Percentiles rank a stretch among this genome's conserved stretches.
phyloP scores from a whole-genome alignment of 108 stramenopile species.

The Stephanodiscus minutulus region DNA sequence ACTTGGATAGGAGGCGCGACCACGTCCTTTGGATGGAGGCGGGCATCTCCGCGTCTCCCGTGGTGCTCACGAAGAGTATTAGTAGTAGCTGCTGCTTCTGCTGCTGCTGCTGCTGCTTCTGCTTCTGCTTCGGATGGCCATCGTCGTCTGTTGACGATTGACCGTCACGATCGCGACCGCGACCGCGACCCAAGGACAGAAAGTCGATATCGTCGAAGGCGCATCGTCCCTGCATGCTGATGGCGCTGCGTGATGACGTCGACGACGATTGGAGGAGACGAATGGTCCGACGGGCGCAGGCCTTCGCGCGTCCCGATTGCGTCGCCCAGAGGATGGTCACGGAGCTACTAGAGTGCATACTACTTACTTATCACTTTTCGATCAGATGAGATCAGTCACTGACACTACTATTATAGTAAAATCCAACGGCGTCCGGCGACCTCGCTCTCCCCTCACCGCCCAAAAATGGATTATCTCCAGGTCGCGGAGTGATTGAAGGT shows the following conservation, averaged over 20 bases:
- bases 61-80: conserved; percentile 79
- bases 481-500: too few relatives aligned
- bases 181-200: conserved; percentile 27
- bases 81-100: conserved; percentile 25
- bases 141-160: conserved; percentile 22
- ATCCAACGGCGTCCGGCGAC: too few relatives aligned
- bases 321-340: conserved; percentile 71
- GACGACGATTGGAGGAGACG: conserved; percentile 53
- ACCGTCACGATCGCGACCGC: neutral
- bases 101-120: conserved; percentile 2
- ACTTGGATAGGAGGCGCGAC: conserved; percentile 62
- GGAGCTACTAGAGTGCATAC: neutral
- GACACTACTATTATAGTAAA: too few relatives aligned
- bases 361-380: too few relatives aligned
- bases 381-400: too few relatives aligned
- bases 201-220: conserved; percentile 61
- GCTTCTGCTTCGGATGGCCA: conserved; percentile 3
- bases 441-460: too few relatives aligned
- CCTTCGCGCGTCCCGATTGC: conserved; percentile 81
- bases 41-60: conserved; percentile 85
- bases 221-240: conserved; percentile 45
- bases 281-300: conserved; percentile 77
- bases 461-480: too few relatives aligned
- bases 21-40: conserved; percentile 72
- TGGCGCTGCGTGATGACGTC: conserved; percentile 3